Conservation (phyloP, 306 rosid species). For the Canavalia ensiformis region DNA sequence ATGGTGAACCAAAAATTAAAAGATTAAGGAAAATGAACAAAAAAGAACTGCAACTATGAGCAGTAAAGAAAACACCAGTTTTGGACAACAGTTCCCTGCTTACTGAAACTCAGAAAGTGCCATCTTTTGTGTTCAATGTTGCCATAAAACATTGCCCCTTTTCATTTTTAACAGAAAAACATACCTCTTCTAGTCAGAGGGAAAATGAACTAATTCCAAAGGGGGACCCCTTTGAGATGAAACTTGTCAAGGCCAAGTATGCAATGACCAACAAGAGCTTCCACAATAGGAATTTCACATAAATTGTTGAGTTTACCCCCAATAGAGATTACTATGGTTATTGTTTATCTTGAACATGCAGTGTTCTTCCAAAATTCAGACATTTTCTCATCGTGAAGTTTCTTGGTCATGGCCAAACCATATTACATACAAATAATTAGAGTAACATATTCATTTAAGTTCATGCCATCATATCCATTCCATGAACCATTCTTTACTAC, state of each 20-base stretch:
- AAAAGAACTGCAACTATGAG: conserved; percentile 4
- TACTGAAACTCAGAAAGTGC: not conserved
- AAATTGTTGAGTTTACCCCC: not conserved
- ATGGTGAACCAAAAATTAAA: not conserved
- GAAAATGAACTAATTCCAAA: not conserved
- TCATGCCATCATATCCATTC: not conserved
- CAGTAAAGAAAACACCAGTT: conserved; percentile 13
- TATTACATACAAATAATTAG: not conserved
- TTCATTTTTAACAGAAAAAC: not conserved
- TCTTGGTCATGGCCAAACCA: conserved; percentile 21
- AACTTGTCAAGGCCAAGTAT: no score
- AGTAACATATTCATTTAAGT: conserved; percentile 3
- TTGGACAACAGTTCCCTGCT: conserved; percentile 7
- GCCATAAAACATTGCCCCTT: not conserved
- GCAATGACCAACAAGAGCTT: no score
- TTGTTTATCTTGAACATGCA: not conserved
- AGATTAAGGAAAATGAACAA: not conserved
- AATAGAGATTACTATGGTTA: not conserved
- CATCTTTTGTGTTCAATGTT: not conserved
- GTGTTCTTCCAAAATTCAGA: conserved; percentile 16
- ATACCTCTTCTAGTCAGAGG: not conserved
- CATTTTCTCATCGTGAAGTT: not conserved
- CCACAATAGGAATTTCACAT: not conserved
- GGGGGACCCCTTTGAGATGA: no score
- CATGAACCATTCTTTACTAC: conserved; percentile 9